Conservation (phyloP, 2,329 filamentous ascomycete genomes). For the Diaporthe sp. region DNA sequence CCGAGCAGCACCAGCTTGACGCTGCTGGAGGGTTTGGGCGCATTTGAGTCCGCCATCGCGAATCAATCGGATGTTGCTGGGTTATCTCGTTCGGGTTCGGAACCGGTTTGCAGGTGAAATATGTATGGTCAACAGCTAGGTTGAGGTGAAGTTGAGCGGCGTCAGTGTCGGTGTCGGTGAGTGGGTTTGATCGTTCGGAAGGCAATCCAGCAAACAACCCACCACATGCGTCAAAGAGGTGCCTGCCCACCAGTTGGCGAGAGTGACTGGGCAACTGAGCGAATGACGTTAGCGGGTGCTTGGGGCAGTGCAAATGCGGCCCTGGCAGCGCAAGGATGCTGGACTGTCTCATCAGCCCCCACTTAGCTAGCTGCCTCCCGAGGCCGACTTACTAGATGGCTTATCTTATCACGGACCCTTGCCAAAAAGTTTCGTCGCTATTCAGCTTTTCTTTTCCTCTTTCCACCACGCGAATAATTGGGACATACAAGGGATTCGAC, state of each 20-base stretch:
- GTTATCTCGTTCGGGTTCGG: constrained; percentile 20
- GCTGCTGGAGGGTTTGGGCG: constrained; percentile 97
- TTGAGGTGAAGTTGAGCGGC: constrained; percentile 11
- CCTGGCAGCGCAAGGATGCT: constrained; percentile 8
- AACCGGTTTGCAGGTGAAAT: constrained; percentile 7
- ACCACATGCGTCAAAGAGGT: constrained; percentile 23
- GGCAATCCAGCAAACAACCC: constrained; percentile 20
- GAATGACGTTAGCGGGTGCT: constrained; percentile 29
- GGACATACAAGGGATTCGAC: background rate
- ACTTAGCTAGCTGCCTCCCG: background rate
- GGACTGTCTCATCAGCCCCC: constrained; percentile 28
- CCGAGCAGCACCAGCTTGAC: constrained; percentile 98
- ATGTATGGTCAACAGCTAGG: background rate
- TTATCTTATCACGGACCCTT: constrained; percentile 25
- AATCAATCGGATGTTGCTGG: constrained; percentile 23
- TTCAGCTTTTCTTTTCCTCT: background rate
- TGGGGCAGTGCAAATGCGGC: constrained; percentile 22
- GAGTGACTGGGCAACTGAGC: constrained; percentile 7
- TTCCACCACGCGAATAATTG: background rate
- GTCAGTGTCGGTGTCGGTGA: constrained; percentile 25
- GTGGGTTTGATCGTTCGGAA: constrained; percentile 9
- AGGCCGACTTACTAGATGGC: background rate
- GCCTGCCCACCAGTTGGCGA: constrained; percentile 25
- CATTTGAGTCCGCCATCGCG: constrained; percentile 79
- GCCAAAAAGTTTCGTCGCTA: constrained; percentile 29